Conservation (phyloP, 768 basidiomycete genomes). For the Cystofilobasidium macerans region DNA sequence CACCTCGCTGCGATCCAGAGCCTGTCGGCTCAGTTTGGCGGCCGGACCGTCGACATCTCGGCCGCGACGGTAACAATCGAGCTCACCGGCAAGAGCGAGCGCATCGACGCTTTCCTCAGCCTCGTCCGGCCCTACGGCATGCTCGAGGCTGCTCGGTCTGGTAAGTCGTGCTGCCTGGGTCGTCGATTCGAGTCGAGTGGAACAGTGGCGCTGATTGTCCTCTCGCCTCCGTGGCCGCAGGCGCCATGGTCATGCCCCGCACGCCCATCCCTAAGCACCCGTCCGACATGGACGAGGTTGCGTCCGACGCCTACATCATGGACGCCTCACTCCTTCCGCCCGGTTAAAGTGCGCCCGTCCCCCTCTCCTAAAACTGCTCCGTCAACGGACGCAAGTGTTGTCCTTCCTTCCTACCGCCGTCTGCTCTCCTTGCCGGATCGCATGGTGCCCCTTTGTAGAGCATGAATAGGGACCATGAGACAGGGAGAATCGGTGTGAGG, state of each 20-base stretch:
- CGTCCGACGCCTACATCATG: conserved; percentile 48
- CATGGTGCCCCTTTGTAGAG: too few relatives aligned
- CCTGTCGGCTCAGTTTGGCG: conserved; percentile 78
- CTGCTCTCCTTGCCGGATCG: too few relatives aligned
- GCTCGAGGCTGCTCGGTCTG: conserved; percentile 86
- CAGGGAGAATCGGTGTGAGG: too few relatives aligned
- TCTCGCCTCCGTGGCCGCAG: conserved; percentile 40
- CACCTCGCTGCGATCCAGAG: conserved; percentile 77
- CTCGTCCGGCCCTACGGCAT: conserved; percentile 90
- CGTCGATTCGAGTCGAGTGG: too few relatives aligned
- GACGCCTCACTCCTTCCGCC: conserved; percentile 90
- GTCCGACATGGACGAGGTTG: conserved; percentile 49
- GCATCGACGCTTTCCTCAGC: conserved; percentile 85
- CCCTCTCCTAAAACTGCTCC: background rate
- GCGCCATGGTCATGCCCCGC: conserved; percentile 95
- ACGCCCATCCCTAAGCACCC: conserved; percentile 62
- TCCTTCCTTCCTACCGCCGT: too few relatives aligned
- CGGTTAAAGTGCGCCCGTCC: conserved; percentile 46
- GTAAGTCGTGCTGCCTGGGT: conserved; percentile 42
- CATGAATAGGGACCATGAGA: too few relatives aligned
- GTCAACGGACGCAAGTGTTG: too few relatives aligned
- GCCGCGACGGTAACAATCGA: conserved; percentile 93
- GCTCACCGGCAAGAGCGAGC: conserved; percentile 77
- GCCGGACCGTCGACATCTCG: conserved; percentile 84
- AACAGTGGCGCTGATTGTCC: too few relatives aligned